Evolutionary conservation across 2,329 filamentous ascomycete genomes (phyloP), one percentile per base, ranked within the genome.

Genomic region (Hymenoscyphus albidus): DNA sequence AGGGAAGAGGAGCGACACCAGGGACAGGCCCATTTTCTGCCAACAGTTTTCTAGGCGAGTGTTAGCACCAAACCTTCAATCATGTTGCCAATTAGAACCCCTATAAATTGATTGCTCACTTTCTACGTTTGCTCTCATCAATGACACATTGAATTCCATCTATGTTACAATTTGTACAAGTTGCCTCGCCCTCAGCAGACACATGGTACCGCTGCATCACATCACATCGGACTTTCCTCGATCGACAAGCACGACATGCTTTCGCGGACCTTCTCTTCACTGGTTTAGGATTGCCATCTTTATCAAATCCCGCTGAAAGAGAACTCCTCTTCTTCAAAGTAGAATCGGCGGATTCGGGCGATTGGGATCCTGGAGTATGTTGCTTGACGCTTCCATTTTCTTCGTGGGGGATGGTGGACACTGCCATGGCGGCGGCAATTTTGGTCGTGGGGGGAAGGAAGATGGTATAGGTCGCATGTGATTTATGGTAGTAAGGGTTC

Each of bases 211-310:
- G 89, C 77, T 96, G 92, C 65, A 95, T 92, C 64, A 97, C 93
- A 80, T 97, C 93, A 80, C 93, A 97, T 64, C 93, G 87, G 54
- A 97, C 93, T 77, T 97, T 97, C 74, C 93, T 88, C 64, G 90
- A 88, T 72, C 93, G 86, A 78, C 93, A 97, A 72, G 90, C 92
- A 68, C 92, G 91, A 76, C 93, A 97, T 18, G 93, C 93, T 71
- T 94, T 91, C 10, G 93, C 92, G n/a, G 93, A 93, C 74, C 93
- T 86, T 73, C 93, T 85, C 79, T 97, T 97, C 55, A 74, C 69
- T 1, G 70, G 70, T 40, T 71, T 72, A 0, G 48, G 48, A 54
- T 54, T 54, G 1, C 56, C 39, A 39, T 63, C 35, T 56, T 58
- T 63, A 12, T 60, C 39, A 31, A 59, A 42, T 14, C 57, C 38